These are phyloP conservation scores for Candida maris DNA, from an alignment of 805 yeast species.

Conservation along the genomic window DNA sequence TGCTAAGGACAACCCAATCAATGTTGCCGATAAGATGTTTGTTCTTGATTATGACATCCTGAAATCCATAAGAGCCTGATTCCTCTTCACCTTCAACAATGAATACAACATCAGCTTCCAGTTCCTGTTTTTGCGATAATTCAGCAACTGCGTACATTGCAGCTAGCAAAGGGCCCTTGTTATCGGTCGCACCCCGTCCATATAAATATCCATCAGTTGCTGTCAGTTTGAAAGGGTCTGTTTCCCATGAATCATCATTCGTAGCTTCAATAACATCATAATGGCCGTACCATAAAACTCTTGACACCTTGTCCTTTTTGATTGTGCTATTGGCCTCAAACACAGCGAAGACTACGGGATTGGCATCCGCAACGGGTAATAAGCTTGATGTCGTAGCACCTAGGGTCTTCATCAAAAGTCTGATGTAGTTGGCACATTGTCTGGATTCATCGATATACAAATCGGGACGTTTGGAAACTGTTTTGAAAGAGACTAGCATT, in stretches of 20 bases:
- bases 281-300: constrained; percentile 89
- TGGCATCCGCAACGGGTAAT: constrained; percentile 71
- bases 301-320: constrained; percentile 21
- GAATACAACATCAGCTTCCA: constrained; percentile 74
- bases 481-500: constrained; percentile 62
- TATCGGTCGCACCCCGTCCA: constrained; percentile 92
- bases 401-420: constrained; percentile 54
- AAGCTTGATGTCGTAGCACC: constrained; percentile 70
- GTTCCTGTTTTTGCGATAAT: constrained; percentile 44
- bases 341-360: constrained; percentile 79
- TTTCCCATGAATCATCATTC: constrained; percentile 55
- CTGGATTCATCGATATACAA: constrained; percentile 73
- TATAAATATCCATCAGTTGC: constrained; percentile 81
- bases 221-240: constrained; percentile 73
- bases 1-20: constrained; percentile 87
- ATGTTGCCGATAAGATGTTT: constrained; percentile 59
- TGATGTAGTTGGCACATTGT: constrained; percentile 76
- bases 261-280: constrained; percentile 90
- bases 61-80: constrained; percentile 84
- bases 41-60: constrained; percentile 54
- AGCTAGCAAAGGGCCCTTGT: constrained; percentile 89
- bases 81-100: constrained; percentile 95
- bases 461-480: constrained; percentile 75
- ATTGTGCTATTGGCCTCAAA: constrained; percentile 48
- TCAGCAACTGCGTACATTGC: constrained; percentile 85